Percentiles rank a stretch among this genome's conserved stretches.
phyloP scores from a whole-genome alignment of 208 protist genomes.

The Crithidia sp. region DNA sequence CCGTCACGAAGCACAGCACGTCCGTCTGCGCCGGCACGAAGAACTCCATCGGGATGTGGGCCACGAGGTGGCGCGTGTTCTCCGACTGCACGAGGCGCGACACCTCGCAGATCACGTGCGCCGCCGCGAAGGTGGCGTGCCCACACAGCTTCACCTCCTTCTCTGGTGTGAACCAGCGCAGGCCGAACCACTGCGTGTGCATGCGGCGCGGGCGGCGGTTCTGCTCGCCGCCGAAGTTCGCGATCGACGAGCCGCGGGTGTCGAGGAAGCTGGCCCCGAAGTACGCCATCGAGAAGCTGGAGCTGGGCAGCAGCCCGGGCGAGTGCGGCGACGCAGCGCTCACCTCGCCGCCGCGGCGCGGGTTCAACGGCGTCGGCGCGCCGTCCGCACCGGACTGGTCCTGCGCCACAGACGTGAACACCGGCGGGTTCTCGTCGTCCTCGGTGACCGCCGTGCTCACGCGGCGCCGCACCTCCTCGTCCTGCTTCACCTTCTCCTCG shows the following conservation, averaged over 20 bases:
- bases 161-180: conserved; percentile 80
- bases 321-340: conserved; percentile 24
- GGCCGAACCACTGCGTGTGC: conserved; percentile 75
- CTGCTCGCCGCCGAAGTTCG: conserved; percentile 19
- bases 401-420: conserved; percentile 7
- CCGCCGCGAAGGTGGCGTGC: conserved; percentile 78
- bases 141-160: conserved; percentile 71
- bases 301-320: conserved; percentile 47
- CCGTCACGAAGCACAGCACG: conserved; percentile 66
- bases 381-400: conserved; percentile 1
- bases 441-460: conserved; percentile 31
- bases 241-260: conserved; percentile 33
- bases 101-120: conserved; percentile 72
- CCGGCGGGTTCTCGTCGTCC: conserved; percentile 26
- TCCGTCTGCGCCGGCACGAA: conserved; percentile 63
- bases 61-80: conserved; percentile 48
- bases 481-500: conserved; percentile 56
- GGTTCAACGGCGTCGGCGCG: conserved; percentile 3
- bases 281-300: conserved; percentile 57
- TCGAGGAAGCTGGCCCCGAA: conserved; percentile 54
- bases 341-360: conserved; percentile 10
- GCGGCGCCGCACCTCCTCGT: conserved; percentile 34
- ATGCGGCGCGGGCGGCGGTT: conserved; percentile 48
- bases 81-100: conserved; percentile 45
- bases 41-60: conserved; percentile 57